phyloP scores from a whole-genome alignment of 2,329 filamentous ascomycete genomes.

The Fusarium austroafricanum region DNA sequence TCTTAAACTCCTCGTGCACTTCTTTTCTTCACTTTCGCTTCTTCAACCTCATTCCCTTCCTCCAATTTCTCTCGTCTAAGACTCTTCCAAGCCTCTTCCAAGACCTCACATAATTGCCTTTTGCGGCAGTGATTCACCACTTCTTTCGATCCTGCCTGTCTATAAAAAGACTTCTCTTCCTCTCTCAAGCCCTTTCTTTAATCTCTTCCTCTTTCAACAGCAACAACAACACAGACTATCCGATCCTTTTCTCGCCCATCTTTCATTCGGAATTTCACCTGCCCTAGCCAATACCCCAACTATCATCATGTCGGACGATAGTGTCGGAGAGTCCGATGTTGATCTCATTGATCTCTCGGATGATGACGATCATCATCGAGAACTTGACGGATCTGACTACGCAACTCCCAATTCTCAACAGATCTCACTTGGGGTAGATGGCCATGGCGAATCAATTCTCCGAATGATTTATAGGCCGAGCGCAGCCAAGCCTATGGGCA shows the following conservation, averaged over 20 bases:
- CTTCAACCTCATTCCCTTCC: no score
- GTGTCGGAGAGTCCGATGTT: no score
- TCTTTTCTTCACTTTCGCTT: no score
- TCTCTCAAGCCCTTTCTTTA: not conserved
- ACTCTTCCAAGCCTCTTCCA: no score
- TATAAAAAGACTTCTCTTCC: slow-evolving; percentile 3
- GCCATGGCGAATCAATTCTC: not conserved
- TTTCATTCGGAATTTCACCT: not conserved
- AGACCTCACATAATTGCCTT: not conserved
- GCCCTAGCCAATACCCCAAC: not conserved
- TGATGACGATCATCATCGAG: not conserved
- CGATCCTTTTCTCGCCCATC: not conserved
- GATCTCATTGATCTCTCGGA: slow-evolving; percentile 18
- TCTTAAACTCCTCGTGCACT: no score
- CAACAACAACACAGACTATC: no score
- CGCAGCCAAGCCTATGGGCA: slow-evolving; percentile 7
- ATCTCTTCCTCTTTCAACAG: slow-evolving; percentile 1
- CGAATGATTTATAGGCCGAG: not conserved
- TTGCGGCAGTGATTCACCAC: not conserved
- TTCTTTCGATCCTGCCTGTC: not conserved
- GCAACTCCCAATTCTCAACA: not conserved
- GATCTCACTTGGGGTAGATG: not conserved
- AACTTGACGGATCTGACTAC: not conserved
- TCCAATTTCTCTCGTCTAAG: no score
- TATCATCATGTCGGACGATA: not conserved